A percentile compares a stretch with the other conserved stretches of the same genome.
Evolutionary conservation across 2,329 filamentous ascomycete species (phyloP).

Genomic region (Fusarium sp.): DNA sequence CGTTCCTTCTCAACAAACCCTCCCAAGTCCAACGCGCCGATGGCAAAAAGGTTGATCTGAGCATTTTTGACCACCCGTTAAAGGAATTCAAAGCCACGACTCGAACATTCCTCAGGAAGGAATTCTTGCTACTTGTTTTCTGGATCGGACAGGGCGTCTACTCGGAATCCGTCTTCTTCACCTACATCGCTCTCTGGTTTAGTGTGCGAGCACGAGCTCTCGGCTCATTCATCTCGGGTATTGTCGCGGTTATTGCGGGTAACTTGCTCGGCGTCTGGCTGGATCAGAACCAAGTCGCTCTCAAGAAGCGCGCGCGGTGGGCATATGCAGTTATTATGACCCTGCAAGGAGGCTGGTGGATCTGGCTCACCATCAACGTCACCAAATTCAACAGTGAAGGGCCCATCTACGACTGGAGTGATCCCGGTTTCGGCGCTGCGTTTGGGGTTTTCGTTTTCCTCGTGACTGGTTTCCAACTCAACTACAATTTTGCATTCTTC

Average conservation of each 20-base stretch:
- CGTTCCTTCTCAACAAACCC: conserved; percentile 71
- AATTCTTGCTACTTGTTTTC: conserved; percentile 73
- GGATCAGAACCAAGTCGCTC: conserved; percentile 66
- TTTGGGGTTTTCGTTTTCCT: conserved; percentile 77
- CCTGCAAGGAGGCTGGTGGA: conserved; percentile 77
- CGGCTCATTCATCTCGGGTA: conserved; percentile 77
- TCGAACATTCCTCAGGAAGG: conserved; percentile 69
- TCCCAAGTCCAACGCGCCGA: conserved; percentile 73
- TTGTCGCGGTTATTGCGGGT: conserved; percentile 73
- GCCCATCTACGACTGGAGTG: conserved; percentile 75
- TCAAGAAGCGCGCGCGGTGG: conserved; percentile 67
- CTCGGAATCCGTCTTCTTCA: conserved; percentile 71
- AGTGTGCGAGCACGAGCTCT: conserved; percentile 72
- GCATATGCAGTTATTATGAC: conserved; percentile 67
- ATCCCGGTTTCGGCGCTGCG: conserved; percentile 72
- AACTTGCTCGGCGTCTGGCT: conserved; percentile 75
- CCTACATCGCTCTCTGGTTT: conserved; percentile 69
- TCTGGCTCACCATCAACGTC: conserved; percentile 76
- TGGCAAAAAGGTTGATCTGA: conserved; percentile 70
- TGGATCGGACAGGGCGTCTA: conserved; percentile 78
- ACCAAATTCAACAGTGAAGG: conserved; percentile 69
- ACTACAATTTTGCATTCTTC: conserved; percentile 80
- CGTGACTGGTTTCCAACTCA: conserved; percentile 77
- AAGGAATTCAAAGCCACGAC: conserved; percentile 71
- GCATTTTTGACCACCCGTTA: conserved; percentile 67